Conservation (phyloP, 768 basidiomycete species). For the Auricularia sp. region DNA sequence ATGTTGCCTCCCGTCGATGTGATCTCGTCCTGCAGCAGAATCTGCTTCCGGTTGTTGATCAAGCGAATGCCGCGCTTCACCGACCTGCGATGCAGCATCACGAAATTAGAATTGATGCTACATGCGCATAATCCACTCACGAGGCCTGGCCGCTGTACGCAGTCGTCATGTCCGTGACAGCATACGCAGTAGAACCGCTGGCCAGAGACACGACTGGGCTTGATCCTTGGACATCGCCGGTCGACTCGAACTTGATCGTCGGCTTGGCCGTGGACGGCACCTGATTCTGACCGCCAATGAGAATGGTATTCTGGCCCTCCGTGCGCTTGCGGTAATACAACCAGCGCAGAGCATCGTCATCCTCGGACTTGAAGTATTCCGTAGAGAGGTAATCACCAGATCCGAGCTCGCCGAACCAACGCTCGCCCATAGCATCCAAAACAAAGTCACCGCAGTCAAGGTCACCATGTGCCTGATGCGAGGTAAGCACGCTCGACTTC, state of each 20-base stretch:
- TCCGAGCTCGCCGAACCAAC: slow-evolving; percentile 94
- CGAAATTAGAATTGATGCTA: slow-evolving; percentile 10
- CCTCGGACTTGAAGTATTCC: slow-evolving; percentile 70
- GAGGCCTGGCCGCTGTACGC: slow-evolving; percentile 46
- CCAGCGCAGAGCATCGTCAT: slow-evolving; percentile 68
- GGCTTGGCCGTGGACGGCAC: slow-evolving; percentile 55
- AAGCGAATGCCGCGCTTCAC: slow-evolving; percentile 78
- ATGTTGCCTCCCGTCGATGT: slow-evolving; percentile 39
- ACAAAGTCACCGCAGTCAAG: slow-evolving; percentile 94
- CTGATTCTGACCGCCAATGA: slow-evolving; percentile 72
- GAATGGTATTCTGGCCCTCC: slow-evolving; percentile 92
- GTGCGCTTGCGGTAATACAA: slow-evolving; percentile 93
- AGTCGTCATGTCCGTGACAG: slow-evolving; percentile 62
- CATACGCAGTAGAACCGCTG: slow-evolving; percentile 67
- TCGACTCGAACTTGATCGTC: slow-evolving; percentile 45
- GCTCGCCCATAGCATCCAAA: slow-evolving; percentile 82
- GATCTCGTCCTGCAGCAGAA: slow-evolving; percentile 91
- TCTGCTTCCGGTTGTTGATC: slow-evolving; percentile 75
- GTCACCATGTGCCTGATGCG: slow-evolving; percentile 92
- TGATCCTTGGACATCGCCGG: slow-evolving; percentile 56
- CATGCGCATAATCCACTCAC: slow-evolving; percentile 4
- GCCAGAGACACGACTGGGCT: slow-evolving; percentile 67
- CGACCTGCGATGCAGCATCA: slow-evolving; percentile 28
- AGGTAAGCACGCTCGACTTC: slow-evolving; percentile 72
- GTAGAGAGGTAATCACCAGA: slow-evolving; percentile 71